phyloP scores from a whole-genome alignment of 306 rosid genomes.

The Cucurbita argyrosperma region DNA sequence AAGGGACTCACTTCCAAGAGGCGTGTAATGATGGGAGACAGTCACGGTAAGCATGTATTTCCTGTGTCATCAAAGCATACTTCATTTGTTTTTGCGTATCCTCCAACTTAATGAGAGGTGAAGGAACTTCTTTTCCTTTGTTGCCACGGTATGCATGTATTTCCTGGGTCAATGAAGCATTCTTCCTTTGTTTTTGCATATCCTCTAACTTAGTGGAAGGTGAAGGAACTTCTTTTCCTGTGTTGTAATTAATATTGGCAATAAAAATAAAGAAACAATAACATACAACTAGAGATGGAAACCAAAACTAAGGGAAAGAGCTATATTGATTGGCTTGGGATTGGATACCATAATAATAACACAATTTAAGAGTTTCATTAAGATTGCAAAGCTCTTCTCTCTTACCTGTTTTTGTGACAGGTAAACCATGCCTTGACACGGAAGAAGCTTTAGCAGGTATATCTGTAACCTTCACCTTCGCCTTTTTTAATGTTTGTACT shows the following conservation, averaged over 20 bases:
- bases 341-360: not conserved
- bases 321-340: not conserved
- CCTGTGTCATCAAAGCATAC: not conserved
- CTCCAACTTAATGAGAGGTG: conserved; percentile 12
- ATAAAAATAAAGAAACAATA: not conserved
- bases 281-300: not conserved
- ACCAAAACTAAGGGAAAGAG: not conserved
- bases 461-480: not conserved
- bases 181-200: not conserved
- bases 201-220: conserved; percentile 12
- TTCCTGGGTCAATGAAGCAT: not conserved
- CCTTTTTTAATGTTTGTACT: not conserved
- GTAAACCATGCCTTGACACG: not conserved
- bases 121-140: conserved; percentile 7
- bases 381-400: not conserved
- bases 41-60: not conserved
- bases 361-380: not conserved
- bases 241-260: not conserved
- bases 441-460: not conserved
- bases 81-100: not conserved
- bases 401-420: not conserved
- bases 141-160: not conserved
- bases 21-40: conserved; percentile 28
- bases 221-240: conserved; percentile 11
- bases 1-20: conserved; percentile 52